Evolutionary conservation across 2,329 filamentous ascomycete genomes (phyloP).

Genomic region (Hypoxylon sp.): DNA sequence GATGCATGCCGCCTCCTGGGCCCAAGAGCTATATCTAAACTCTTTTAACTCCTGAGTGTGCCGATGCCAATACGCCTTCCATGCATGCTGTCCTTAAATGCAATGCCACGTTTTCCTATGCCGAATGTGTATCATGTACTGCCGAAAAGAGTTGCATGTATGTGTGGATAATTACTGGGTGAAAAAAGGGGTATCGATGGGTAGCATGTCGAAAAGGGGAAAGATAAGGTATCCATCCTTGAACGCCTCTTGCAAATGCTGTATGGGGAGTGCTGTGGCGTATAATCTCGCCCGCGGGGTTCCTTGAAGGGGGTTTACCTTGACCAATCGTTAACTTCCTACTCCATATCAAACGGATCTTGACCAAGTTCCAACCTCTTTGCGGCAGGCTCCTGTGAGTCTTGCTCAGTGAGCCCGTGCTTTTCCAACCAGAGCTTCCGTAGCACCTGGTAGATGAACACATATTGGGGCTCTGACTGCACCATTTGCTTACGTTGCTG

Average conservation of each 20-base stretch:
- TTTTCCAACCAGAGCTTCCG: constrained; percentile 76
- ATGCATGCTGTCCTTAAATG: constrained; percentile 27
- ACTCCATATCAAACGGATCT: constrained; percentile 54
- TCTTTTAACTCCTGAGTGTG: too few species aligned
- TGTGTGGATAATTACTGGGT: too few species aligned
- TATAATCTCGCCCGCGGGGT: not conserved
- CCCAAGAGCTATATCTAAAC: not conserved
- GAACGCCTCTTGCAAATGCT: constrained; percentile 13
- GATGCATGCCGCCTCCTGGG: constrained; percentile 8
- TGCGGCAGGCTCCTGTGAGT: constrained; percentile 53
- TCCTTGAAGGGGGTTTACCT: constrained; percentile 21
- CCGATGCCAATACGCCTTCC: constrained; percentile 23
- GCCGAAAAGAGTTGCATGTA: not conserved
- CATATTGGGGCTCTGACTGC: constrained; percentile 83
- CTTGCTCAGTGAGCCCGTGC: constrained; percentile 55
- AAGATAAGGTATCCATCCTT: not conserved
- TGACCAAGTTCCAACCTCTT: constrained; percentile 61
- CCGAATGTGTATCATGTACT: constrained; percentile 9
- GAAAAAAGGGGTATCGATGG: too few species aligned
- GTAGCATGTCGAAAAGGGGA: not conserved
- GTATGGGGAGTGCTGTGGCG: constrained; percentile 17
- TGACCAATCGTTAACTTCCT: constrained; percentile 35
- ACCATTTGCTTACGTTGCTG: constrained; percentile 96
- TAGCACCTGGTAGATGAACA: constrained; percentile 89
- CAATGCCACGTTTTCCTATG: constrained; percentile 18